Evolutionary conservation across 2,329 filamentous ascomycete species (phyloP), one percentile per base, ranked within the genome.

Genomic region (Davidsoniella neocaledoniae): DNA sequence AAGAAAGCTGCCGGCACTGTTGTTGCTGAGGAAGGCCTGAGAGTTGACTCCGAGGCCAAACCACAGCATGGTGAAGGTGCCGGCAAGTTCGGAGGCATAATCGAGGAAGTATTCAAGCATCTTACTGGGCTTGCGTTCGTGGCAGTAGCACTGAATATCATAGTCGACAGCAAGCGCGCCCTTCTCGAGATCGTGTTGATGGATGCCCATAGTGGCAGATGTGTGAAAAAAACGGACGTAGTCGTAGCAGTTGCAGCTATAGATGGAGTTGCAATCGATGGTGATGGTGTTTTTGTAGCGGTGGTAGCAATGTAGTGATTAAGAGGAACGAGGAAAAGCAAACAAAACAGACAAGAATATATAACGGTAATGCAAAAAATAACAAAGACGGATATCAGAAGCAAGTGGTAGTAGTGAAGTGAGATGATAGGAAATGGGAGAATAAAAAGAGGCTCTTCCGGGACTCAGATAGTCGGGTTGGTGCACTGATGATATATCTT

Each of bases 41-140:
- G 81, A 81, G 17, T 84, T 77, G 50, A 76, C 76, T 14, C 79
- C 81, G 53, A 84, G 74, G 3, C 81, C 81, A 57, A 85, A 84
- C 42, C 84, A 63, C 53, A 85, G 67, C 55, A 85, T 62, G 49
- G 81, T 71, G 66, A 85, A 79, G 14, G 76, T 79, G 7, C 79
- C 79, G 48, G 80, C 72, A 62, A 83, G 82, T 55, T 84, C 79
- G 1, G 76, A 75, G 55, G 83, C 47, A 26, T 49, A 53, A 43
- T 53, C 48, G 14, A 47, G 39, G n/a, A 49, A 53, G 29, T 50
- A 47, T n/a, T 53, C 43, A 36, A 53, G 51, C 38, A 46, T 46
- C 19, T 25, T 43, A 14, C 46, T 25, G 16, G 39, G 21, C 40
- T 53, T 49, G 16, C 38, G 47, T 23, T 50, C 48, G 26, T 42